Evolutionary conservation across 2,329 filamentous ascomycete species (phyloP).

Genomic region (Botrytis pseudocinerea): DNA sequence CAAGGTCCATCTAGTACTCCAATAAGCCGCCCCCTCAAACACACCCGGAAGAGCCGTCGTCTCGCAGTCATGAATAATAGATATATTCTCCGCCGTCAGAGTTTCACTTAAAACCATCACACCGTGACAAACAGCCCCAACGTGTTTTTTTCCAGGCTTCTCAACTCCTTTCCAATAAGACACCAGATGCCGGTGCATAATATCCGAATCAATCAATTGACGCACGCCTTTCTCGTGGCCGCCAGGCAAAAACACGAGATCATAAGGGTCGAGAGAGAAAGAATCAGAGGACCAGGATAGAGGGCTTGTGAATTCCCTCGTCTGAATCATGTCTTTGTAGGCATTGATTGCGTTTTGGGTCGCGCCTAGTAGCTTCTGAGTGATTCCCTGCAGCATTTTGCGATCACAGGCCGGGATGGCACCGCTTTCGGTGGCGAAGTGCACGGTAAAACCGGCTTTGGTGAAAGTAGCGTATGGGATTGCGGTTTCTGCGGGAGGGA

Average conservation of each 20-base stretch:
- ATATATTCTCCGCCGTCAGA: conserved; percentile 40
- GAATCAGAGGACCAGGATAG: conserved; percentile 47
- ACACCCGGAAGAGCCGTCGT: conserved; percentile 52
- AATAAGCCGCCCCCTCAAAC: conserved; percentile 53
- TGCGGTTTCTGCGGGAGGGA: conserved; percentile 47
- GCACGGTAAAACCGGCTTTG: conserved; percentile 49
- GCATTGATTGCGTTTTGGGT: conserved; percentile 44
- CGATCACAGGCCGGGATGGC: conserved; percentile 50
- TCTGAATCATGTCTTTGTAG: conserved; percentile 48
- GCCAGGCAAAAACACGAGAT: conserved; percentile 53
- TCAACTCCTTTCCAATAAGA: conserved; percentile 51
- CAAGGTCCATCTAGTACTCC: conserved; percentile 50
- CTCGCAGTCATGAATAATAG: conserved; percentile 48
- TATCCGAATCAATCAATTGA: conserved; percentile 52
- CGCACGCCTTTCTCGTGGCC: conserved; percentile 55
- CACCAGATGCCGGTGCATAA: conserved; percentile 48
- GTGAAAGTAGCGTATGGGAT: conserved; percentile 52
- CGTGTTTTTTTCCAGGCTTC: conserved; percentile 47
- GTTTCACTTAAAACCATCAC: conserved; percentile 52
- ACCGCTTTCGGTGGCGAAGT: conserved; percentile 53
- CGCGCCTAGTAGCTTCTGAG: conserved; percentile 52
- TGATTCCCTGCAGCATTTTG: conserved; percentile 51
- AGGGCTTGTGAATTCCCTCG: conserved; percentile 47
- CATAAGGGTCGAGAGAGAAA: conserved; percentile 49
- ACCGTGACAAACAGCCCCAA: conserved; percentile 55